Conservation (phyloP, 2,329 filamentous ascomycete genomes). For the Scedosporium apiospermum region DNA sequence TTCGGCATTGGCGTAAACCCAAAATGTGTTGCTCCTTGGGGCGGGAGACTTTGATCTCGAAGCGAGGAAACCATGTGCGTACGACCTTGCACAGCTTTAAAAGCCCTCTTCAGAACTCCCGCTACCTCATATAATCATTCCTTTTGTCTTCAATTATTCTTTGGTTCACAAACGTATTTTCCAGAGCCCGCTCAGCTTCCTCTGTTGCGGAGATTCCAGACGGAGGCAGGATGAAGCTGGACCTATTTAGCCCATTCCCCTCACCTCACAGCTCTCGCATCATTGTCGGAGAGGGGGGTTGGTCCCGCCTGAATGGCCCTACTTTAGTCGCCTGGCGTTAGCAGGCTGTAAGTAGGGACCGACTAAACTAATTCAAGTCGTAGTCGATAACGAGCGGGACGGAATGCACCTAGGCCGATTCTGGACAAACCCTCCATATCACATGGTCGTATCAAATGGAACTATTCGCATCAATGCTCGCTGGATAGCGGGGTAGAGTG, state of each 20-base stretch:
- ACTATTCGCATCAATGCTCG: too few relatives aligned
- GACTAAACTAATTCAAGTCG: background rate
- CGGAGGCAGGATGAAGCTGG: background rate
- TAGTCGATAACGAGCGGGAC: background rate
- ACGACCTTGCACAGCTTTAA: too few relatives aligned
- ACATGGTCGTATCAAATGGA: background rate
- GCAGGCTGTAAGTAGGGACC: background rate
- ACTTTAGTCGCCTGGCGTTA: background rate
- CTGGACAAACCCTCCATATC: background rate
- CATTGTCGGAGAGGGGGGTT: background rate
- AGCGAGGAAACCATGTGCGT: too few relatives aligned
- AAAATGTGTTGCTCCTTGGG: too few relatives aligned
- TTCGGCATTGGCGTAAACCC: too few relatives aligned
- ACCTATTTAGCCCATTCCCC: background rate
- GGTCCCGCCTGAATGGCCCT: background rate
- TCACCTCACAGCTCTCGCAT: background rate
- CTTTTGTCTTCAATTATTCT: background rate
- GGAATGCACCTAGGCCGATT: background rate
- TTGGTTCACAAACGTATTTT: background rate
- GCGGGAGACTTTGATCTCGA: too few relatives aligned
- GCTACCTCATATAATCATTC: background rate
- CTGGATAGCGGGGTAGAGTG: background rate
- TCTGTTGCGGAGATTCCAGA: too few relatives aligned
- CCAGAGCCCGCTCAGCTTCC: too few relatives aligned
- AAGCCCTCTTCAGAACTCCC: too few relatives aligned